Evolutionary conservation across 371 early-diverging fungal genomes (phyloP), one percentile per base, ranked within the genome.

Genomic region (Blyttiomyces sp.): DNA sequence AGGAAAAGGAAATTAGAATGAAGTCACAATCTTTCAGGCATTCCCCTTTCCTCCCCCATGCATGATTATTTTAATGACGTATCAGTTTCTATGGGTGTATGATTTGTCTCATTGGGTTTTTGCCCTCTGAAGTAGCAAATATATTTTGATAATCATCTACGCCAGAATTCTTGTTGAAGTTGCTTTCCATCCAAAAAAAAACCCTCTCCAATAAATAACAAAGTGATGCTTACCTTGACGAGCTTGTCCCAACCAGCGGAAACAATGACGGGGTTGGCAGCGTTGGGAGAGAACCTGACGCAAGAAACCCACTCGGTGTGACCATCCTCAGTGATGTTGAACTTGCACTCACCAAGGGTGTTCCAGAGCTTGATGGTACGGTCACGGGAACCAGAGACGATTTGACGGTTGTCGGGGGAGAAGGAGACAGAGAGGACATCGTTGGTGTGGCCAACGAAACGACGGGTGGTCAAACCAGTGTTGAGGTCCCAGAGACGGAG

Each of bases 301-400:
- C 92, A 92, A 61, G 95, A 95, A 69, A 96, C 92, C 98, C 96
- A 96, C 76, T 95, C 95, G 74, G 86, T 73, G 94, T 98, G 98
- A 65, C 91, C 90, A 71, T 94, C 92, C 70, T 93, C 89, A 57
- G 72, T 75, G 72, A 98, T 87, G 84, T 88, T 91, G 88, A 84
- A 91, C 90, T 96, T 98, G 91, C 96, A 96, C 84, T 98, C 98
- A 68, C 96, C 98, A 44, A 95, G 85, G 64, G 96, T 96, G 92
- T 98, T 96, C 98, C 98, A 98, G 76, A 98, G 79, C 91, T 96
- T 98, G 89, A 98, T 95, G 80, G 88, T 84, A 88, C 92, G 93
- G 85, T 98, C 98, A 81, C 96, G 93, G 72, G 94, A 92, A 68
- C 90, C 94, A 61, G 95, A 94, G 69, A 95, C 94, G 76, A 98